Conservation (phyloP, 1,284 basidiomycete genomes). For the Boletellus dicymbophilus region DNA sequence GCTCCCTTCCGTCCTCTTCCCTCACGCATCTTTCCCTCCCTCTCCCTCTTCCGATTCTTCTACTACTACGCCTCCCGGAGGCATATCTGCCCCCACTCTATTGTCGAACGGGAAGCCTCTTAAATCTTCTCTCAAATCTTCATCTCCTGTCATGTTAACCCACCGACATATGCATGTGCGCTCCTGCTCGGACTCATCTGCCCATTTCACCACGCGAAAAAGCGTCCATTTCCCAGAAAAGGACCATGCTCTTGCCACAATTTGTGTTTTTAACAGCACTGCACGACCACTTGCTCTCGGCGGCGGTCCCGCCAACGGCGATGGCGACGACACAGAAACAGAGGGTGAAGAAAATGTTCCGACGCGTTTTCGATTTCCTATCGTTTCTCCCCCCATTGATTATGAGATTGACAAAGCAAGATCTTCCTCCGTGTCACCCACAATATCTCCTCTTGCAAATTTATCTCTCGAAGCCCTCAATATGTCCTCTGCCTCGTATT, state of each 20-base stretch:
- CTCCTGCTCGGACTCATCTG: slow-evolving; percentile 66
- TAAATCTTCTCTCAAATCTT: slow-evolving; percentile 85
- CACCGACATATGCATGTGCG: slow-evolving; percentile 39
- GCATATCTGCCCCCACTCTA: slow-evolving; percentile 45
- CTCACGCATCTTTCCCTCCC: slow-evolving; percentile 15
- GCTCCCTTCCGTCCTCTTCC: slow-evolving; percentile 41
- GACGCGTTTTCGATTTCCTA: slow-evolving; percentile 39
- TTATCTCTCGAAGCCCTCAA: slow-evolving; percentile 48
- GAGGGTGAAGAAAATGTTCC: slow-evolving; percentile 48
- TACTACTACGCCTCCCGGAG: slow-evolving; percentile 24
- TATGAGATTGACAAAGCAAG: slow-evolving; percentile 46
- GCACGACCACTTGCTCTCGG: slow-evolving; percentile 72
- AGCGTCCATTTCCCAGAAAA: slow-evolving; percentile 85
- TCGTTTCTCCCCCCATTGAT: slow-evolving; percentile 54
- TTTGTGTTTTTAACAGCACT: slow-evolving; percentile 81
- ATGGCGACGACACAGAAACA: slow-evolving; percentile 77
- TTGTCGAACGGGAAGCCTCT: slow-evolving; percentile 89
- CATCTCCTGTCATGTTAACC: slow-evolving; percentile 47
- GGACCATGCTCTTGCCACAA: slow-evolving; percentile 71
- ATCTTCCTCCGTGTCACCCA: slow-evolving; percentile 48
- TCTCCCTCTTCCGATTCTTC: not conserved
- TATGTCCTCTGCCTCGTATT: slow-evolving; percentile 42
- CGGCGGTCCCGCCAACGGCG: slow-evolving; percentile 41
- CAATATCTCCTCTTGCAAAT: slow-evolving; percentile 30
- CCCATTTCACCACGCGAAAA: slow-evolving; percentile 68